Base-by-base conservation (phyloP, 2,329 filamentous ascomycete genomes). In the Polytolypa hystricis region DNA sequence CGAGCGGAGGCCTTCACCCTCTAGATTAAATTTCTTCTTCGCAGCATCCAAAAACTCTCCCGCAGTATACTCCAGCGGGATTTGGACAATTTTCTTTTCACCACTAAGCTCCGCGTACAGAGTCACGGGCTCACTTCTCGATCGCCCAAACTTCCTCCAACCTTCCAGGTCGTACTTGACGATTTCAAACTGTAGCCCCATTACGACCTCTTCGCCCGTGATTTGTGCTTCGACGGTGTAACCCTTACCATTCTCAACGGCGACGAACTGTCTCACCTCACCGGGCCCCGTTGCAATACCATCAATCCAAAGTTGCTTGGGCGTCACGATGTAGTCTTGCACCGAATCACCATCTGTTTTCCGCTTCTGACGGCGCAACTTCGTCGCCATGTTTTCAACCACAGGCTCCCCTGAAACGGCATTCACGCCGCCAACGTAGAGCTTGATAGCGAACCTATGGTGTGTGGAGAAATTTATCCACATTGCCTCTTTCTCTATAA, bases 141-240 rank as follows among this genome's bases (percentile, higher is more conserved):
- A n/a, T n/a, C n/a, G n/a, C n/a, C n/a, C n/a, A n/a, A n/a, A n/a
- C n/a, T n/a, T n/a, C n/a, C n/a, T n/a, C n/a, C n/a, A n/a, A n/a
- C n/a, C n/a, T n/a, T n/a, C n/a, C n/a, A n/a, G n/a, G n/a, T n/a
- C n/a, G 4, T 37, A 17, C 2, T 57, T 61, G 0, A 55, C 62
- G 14, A 71, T 53, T 38, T 69, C 65, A 26, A 71, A 51, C 38
- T 66, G 66, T 2, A 71, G 40, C 3, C 64, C 64, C 11, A 60
- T 58, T 4, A 56, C 42, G 2, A 42, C 41, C 15, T 70, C 66
- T 27, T 55, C 37, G 3, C 64, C 63, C 0, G 61, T 67, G 4
- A 68, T 43, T 43, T 71, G 67, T 2, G 55, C 53, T 45, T 71
- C 67, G 5, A 70, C 55, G 0, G 60, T 59, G 36, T 66, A 65